Conservation (phyloP, 78 protist species). For the Guillardia theta region DNA sequence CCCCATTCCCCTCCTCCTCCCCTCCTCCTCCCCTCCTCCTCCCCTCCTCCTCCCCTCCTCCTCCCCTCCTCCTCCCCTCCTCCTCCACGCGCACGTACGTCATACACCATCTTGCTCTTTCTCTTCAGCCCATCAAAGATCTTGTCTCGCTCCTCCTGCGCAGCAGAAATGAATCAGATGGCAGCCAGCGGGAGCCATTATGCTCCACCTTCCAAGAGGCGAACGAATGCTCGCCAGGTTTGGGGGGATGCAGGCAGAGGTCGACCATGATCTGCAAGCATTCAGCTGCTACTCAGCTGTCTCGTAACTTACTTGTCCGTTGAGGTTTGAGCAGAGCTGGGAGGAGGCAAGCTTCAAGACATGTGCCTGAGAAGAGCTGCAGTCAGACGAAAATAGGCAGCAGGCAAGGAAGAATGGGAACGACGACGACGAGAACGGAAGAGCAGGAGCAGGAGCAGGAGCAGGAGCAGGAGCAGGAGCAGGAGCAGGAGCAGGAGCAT, state of each 20-base stretch:
- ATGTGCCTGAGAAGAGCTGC: not conserved
- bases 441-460: not conserved
- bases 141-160: not conserved
- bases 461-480: not conserved
- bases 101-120: not conserved
- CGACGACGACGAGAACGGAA: not conserved
- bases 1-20: too few species aligned
- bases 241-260: not conserved
- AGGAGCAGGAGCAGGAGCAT: not conserved
- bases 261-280: constrained; percentile 83
- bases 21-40: too few species aligned
- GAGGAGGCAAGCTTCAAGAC: not conserved
- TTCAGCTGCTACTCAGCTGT: too few species aligned
- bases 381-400: not conserved
- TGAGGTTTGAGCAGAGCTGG: constrained; percentile 89
- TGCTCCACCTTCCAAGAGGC: not conserved
- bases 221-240: not conserved
- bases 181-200: not conserved
- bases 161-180: too few species aligned
- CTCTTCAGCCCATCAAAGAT: not conserved
- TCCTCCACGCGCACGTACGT: too few species aligned
- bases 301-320: too few species aligned
- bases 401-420: not conserved
- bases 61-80: too few species aligned
- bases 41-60: too few species aligned